Evolutionary conservation across 768 basidiomycete genomes (phyloP).

Genomic region (Kwoniella dendrophila): DNA sequence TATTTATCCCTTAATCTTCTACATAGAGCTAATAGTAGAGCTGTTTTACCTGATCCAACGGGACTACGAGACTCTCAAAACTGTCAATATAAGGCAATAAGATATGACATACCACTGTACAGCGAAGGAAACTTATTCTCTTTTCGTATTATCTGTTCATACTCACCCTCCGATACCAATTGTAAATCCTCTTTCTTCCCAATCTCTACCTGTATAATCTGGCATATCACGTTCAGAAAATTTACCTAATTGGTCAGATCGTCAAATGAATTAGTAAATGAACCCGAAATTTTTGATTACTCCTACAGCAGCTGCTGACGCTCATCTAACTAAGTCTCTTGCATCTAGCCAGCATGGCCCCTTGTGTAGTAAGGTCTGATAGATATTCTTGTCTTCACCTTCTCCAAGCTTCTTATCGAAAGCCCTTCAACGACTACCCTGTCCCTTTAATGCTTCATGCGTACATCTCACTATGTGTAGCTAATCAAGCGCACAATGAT

Average conservation of each 20-base stretch:
- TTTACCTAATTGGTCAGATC: conserved; percentile 64
- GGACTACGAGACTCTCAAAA: conserved; percentile 62
- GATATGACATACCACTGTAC: not conserved
- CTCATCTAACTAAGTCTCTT: not conserved
- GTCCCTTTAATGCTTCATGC: too few species aligned
- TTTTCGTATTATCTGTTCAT: not conserved
- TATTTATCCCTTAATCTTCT: conserved; percentile 74
- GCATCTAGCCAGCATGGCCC: too few species aligned
- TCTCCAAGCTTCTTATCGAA: too few species aligned
- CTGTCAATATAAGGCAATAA: not conserved
- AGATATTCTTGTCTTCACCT: too few species aligned
- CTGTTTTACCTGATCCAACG: conserved; percentile 98
- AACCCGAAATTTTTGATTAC: not conserved
- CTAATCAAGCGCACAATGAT: not conserved
- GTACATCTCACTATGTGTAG: not conserved
- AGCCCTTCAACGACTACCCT: too few species aligned
- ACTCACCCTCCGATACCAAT: conserved; percentile 95
- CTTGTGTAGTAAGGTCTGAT: too few species aligned
- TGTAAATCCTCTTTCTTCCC: conserved; percentile 90
- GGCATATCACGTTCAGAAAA: conserved; percentile 90
- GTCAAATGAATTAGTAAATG: not conserved
- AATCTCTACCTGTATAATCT: conserved; percentile 79
- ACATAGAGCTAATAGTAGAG: conserved; percentile 87
- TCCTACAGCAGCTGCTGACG: not conserved
- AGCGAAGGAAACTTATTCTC: not conserved